Evolutionary conservation across 2,329 filamentous ascomycete species (phyloP), one percentile per base, ranked within the genome.

Genomic region (Xylaria hypoxylon): DNA sequence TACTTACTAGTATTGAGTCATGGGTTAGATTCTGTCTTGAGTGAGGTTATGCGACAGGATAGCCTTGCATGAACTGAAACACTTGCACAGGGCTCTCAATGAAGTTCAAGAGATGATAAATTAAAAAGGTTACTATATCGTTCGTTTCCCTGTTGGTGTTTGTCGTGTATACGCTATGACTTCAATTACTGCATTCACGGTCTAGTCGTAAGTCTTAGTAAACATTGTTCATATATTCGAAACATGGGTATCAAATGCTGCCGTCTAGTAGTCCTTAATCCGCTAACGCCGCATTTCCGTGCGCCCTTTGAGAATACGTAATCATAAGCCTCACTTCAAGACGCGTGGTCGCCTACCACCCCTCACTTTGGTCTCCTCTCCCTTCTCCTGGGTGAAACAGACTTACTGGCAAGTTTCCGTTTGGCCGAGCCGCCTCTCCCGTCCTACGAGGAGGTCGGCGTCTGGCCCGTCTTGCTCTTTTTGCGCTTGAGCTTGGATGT

Each of bases 211-310:
- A 53, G n/a, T 51, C 33, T 35, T 6, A 45, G 47, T 26, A 47
- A 64, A 48, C 5, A 42, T 55, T 62, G 47, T 61, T 51, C 22
- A 47, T 65, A 62, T 67, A 63, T 71, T 66, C 56, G 50, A 59
- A 59, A 70, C 50, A 44, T 56, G 72, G 72, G 73, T 74, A 74
- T 74, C 73, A 73, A 72, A 59, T 71, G 67, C 65, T 64, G 57
- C 40, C 44, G 38, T 59, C 47, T 62, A 47, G 45, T 40, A 52
- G n/a, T 60, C 53, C 28, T n/a, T 11, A 47, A 38, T 26, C 50
- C 44, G 22, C 31, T 60, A 59, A 64, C 52, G 40, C 59, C 61
- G 33, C n/a, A 51, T 55, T 17, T 42, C 26, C n/a, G 3, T 55
- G 35, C 47, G 22, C 44, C 45, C 19, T 45, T 45, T 13, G 38